Conservation (phyloP, 129 eudicot species). For the Glebionis coronaria region DNA sequence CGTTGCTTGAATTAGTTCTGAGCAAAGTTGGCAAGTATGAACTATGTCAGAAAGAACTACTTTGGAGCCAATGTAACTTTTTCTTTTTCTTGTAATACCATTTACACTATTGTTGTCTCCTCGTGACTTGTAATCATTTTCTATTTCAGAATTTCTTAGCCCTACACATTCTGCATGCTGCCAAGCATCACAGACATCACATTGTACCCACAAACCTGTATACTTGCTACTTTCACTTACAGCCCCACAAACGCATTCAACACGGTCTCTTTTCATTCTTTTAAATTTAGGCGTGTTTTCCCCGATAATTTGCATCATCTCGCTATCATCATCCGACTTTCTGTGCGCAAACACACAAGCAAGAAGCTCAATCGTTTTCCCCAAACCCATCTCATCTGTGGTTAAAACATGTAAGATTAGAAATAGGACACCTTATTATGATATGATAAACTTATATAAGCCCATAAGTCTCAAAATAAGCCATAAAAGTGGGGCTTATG, state of each 20-base stretch:
- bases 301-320: constrained; percentile 24
- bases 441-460: too few relatives aligned
- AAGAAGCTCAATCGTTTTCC: constrained; percentile 93
- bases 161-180: constrained; percentile 62
- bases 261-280: constrained; percentile 76
- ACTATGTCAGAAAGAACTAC: constrained; percentile 47
- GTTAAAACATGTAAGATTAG: too few relatives aligned
- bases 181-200: constrained; percentile 99
- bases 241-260: constrained; percentile 93
- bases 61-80: neutral
- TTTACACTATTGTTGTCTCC: too few relatives aligned
- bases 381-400: constrained; percentile 97
- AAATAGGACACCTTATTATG: too few relatives aligned
- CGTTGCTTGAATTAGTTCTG: constrained; percentile 63
- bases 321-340: constrained; percentile 40
- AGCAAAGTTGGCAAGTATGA: constrained; percentile 64
- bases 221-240: constrained; percentile 70
- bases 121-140: too few relatives aligned
- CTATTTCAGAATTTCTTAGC: too few relatives aligned
- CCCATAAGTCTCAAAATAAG: too few relatives aligned
- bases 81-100: too few relatives aligned
- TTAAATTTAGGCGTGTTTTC: constrained; percentile 37
- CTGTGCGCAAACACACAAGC: constrained; percentile 81
- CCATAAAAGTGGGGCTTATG: too few relatives aligned
- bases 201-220: constrained; percentile 88